Evolutionary conservation across 371 early-diverging fungal genomes (phyloP).

Genomic region (Syncephalis plumigaleata): DNA sequence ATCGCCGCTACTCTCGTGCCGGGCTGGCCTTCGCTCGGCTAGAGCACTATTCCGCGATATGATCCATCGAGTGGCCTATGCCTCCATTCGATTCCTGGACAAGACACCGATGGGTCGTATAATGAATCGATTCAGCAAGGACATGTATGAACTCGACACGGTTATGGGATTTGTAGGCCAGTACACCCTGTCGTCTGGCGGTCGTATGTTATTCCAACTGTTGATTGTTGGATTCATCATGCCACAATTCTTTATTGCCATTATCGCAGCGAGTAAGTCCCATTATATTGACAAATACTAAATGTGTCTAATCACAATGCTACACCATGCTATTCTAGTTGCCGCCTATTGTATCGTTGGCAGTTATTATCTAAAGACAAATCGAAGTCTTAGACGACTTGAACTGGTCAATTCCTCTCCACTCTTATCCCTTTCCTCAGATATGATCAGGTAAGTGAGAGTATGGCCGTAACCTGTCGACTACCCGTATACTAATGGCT

Average conservation of each 20-base stretch:
- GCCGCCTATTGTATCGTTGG: constrained; percentile 26
- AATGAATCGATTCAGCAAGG: constrained; percentile 59
- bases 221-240: constrained; percentile 31
- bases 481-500: constrained; percentile 6
- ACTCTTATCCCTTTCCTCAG: constrained; percentile 59
- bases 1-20: too few species aligned
- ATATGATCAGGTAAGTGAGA: constrained; percentile 20
- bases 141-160: constrained; percentile 55
- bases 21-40: too few species aligned
- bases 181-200: constrained; percentile 25
- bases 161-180: constrained; percentile 28
- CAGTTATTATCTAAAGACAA: constrained; percentile 40
- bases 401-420: constrained; percentile 61
- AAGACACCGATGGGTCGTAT: constrained; percentile 78
- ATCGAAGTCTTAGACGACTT: constrained; percentile 62
- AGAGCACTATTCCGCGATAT: too few species aligned
- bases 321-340: constrained; percentile 5
- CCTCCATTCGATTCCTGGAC: constrained; percentile 69
- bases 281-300: constrained; percentile 44
- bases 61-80: constrained; percentile 14
- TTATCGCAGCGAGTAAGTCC: constrained; percentile 3
- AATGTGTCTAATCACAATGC: constrained; percentile 7
- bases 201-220: constrained; percentile 37
- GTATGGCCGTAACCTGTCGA: too few species aligned
- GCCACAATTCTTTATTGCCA: constrained; percentile 34